Base-by-base conservation (phyloP, 306 rosid species). In the Cicer arietinum region DNA sequence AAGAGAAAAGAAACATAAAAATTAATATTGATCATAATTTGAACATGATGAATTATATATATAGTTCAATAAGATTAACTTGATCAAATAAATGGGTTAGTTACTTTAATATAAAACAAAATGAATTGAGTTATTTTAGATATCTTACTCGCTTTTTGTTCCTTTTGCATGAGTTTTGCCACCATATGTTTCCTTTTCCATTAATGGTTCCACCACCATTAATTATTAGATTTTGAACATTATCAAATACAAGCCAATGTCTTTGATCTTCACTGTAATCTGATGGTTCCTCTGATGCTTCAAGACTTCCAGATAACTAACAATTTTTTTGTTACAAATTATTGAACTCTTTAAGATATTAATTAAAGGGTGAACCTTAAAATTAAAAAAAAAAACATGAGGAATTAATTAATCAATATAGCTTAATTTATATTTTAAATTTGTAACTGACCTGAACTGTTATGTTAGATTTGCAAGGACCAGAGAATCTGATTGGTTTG, bases 101-200 rank as follows among this genome's bases (percentile, higher is more conserved):
- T 18, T 56, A 40, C 0, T 43, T 40, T 2, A 56, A 30, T 30
- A 30, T 3, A 30, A 30, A 30, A 30, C 1, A 30, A 30, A 37
- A 60, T 35, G 35, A 51, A 35, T 50, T 50, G 35, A 5, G n/a
- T 18, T 65, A 40, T 0, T 43, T 40, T 2, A 56, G 63, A 64
- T 7, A 41, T 77, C 80, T 82, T 83, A 91, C 96, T 3, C 5
- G 66, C n/a, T 76, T 63, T 64, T 83, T 82, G 56, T 80, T 77
- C 56, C 63, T 82, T 79, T 86, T 86, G 89, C 98, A 92, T 18
- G 98, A 90, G 66, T 84, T 86, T 75, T 86, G 1, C 98, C 98
- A 92, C 98, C 98, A 92, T 7, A 75, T 59, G n/a, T 86, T 58
- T 18, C 98, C 98, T 40, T 89, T 90, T 71, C 98, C 98, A 72